Evolutionary conservation across 805 yeast genomes (phyloP).

Genomic region (Wickerhamomyces xylosicus): DNA sequence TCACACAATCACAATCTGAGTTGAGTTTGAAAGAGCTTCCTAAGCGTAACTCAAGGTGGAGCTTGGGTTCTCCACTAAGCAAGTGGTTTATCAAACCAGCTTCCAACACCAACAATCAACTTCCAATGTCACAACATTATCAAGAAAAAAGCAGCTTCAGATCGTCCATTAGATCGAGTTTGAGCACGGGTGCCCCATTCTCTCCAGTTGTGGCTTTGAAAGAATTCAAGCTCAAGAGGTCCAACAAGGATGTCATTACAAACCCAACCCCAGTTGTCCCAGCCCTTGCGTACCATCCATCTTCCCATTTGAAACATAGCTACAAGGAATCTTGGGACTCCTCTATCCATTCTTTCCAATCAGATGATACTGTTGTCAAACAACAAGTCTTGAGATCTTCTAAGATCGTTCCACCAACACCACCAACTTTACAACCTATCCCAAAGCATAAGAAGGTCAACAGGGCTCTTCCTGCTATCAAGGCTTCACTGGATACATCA

Average conservation of each 20-base stretch:
- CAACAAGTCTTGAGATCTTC: too few species aligned
- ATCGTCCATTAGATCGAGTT: conserved; percentile 10
- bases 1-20: conserved; percentile 6
- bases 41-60: conserved; percentile 12
- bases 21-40: conserved; percentile 12
- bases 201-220: conserved; percentile 17
- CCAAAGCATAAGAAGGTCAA: background rate
- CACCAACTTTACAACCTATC: background rate
- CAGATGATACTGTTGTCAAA: too few species aligned
- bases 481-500: background rate
- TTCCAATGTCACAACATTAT: too few species aligned
- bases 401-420: background rate
- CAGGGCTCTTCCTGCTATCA: conserved; percentile 17
- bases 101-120: conserved; percentile 1
- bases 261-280: conserved; percentile 15
- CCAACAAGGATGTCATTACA: conserved; percentile 7
- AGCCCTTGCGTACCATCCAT: conserved; percentile 2
- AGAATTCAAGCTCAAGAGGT: conserved; percentile 14
- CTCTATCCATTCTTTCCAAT: too few species aligned
- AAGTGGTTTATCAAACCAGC: conserved; percentile 18
- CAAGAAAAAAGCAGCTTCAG: conserved; percentile 1
- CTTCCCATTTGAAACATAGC: too few species aligned
- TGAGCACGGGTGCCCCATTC: conserved; percentile 14
- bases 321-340: too few species aligned
- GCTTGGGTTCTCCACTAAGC: conserved; percentile 17